Evolutionary conservation across 768 basidiomycete species (phyloP).

Genomic region (Trichaptum fuscoviolaceum): DNA sequence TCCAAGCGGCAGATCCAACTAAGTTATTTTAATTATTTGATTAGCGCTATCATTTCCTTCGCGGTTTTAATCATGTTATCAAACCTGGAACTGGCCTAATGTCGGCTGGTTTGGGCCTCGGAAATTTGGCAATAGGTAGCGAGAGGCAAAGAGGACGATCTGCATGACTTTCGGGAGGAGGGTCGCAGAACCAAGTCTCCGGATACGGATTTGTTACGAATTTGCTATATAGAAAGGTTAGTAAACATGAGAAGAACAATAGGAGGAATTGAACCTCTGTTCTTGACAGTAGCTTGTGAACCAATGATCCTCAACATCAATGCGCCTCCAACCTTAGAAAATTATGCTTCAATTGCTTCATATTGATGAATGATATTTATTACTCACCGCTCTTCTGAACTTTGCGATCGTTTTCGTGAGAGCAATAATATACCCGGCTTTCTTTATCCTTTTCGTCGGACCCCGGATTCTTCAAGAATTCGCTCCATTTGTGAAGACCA

Average conservation of each 20-base stretch:
- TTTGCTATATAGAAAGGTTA: slow-evolving; percentile 15
- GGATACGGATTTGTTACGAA: slow-evolving; percentile 37
- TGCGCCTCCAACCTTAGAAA: slow-evolving; percentile 43
- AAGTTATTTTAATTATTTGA: not conserved
- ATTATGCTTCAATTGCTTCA: not conserved
- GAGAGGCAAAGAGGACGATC: slow-evolving; percentile 36
- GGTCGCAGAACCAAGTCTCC: slow-evolving; percentile 28
- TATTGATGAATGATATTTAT: not conserved
- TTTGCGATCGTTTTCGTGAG: slow-evolving; percentile 36
- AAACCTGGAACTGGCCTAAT: not conserved
- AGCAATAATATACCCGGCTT: slow-evolving; percentile 38
- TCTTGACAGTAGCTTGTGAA: slow-evolving; percentile 35
- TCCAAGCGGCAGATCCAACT: not conserved
- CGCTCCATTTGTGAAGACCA: slow-evolving; percentile 47
- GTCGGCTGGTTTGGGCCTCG: not conserved
- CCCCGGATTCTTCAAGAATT: slow-evolving; percentile 37
- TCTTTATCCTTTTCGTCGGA: slow-evolving; percentile 32
- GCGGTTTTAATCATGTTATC: not conserved
- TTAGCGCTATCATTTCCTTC: not conserved
- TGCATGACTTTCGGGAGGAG: slow-evolving; percentile 35
- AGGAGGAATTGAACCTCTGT: slow-evolving; percentile 24
- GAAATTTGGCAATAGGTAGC: slow-evolving; percentile 30
- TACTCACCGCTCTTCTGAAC: slow-evolving; percentile 45
- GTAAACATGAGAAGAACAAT: not conserved
- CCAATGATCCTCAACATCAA: slow-evolving; percentile 37